These are phyloP conservation scores for Yarrowia osloensis DNA, from an alignment of 805 yeast genomes.

Conservation along the genomic window DNA sequence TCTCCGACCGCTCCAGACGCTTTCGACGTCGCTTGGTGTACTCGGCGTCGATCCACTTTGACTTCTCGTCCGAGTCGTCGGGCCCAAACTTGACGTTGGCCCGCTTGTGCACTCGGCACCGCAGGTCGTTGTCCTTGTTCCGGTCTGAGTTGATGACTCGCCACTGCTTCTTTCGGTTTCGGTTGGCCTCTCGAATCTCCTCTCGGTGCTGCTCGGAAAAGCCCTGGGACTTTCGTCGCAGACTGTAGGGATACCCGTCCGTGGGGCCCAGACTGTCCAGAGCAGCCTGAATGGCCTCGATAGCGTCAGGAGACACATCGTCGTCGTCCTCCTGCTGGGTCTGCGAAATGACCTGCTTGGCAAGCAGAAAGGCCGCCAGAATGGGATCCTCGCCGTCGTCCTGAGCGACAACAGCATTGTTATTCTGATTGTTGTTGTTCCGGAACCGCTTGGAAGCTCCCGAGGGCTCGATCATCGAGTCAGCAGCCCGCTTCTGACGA, in stretches of 20 bases:
- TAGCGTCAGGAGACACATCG: constrained; percentile 34
- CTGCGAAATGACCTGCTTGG: constrained; percentile 42
- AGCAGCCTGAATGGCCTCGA: constrained; percentile 38
- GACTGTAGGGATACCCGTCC: constrained; percentile 1
- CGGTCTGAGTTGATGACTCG: constrained; percentile 75
- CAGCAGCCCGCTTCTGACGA: constrained; percentile 17
- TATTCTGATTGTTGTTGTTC: background rate
- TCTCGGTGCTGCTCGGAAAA: constrained; percentile 50
- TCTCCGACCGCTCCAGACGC: constrained; percentile 50
- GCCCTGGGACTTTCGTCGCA: constrained; percentile 16
- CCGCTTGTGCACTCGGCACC: constrained; percentile 72
- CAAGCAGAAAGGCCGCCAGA: constrained; percentile 42
- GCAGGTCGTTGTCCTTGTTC: constrained; percentile 83
- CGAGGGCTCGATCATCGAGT: constrained; percentile 12
- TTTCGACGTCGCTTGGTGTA: constrained; percentile 65
- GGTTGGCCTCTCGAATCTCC: constrained; percentile 62
- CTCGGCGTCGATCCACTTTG: constrained; percentile 73
- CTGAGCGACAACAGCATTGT: background rate
- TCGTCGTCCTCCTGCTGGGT: constrained; percentile 9
- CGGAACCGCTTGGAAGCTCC: constrained; percentile 10
- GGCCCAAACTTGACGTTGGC: constrained; percentile 70
- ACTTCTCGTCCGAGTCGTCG: constrained; percentile 51
- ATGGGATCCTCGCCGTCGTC: constrained; percentile 35
- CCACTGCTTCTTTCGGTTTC: constrained; percentile 82
- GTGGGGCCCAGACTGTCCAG: constrained; percentile 29